phyloP scores from a whole-genome alignment of 75 land plant genomes.

The Pinus taeda region DNA sequence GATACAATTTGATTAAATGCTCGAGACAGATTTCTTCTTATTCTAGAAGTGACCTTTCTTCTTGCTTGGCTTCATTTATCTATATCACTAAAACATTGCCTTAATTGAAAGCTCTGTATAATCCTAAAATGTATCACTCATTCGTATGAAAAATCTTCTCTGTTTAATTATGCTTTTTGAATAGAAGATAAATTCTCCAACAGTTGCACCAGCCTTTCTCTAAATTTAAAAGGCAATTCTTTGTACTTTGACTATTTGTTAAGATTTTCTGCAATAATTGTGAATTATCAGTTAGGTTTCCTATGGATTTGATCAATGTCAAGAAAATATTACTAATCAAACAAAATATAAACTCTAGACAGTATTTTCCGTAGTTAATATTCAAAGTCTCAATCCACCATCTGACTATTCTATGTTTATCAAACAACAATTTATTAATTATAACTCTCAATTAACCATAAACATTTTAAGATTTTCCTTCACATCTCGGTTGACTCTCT shows the following conservation, averaged over 20 bases:
- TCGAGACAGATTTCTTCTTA: too few species aligned
- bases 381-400: background rate
- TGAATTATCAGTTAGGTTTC: background rate
- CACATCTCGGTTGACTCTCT: background rate
- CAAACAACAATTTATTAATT: background rate
- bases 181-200: background rate
- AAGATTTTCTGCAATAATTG: background rate
- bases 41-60: too few species aligned
- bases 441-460: background rate
- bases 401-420: background rate
- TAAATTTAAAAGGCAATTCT: background rate
- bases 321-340: background rate
- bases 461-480: background rate
- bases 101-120: too few species aligned
- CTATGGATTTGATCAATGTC: background rate
- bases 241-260: background rate
- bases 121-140: too few species aligned
- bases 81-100: too few species aligned
- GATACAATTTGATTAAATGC: too few species aligned
- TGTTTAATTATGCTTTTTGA: too few species aligned
- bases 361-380: background rate
- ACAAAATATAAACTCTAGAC: background rate
- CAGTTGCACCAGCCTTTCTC: background rate
- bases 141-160: too few species aligned
- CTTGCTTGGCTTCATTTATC: too few species aligned